Percentiles rank a stretch among this genome's conserved stretches.
Conservation (phyloP, 192 early-diverging fungal species). For the Coemansia erecta region DNA sequence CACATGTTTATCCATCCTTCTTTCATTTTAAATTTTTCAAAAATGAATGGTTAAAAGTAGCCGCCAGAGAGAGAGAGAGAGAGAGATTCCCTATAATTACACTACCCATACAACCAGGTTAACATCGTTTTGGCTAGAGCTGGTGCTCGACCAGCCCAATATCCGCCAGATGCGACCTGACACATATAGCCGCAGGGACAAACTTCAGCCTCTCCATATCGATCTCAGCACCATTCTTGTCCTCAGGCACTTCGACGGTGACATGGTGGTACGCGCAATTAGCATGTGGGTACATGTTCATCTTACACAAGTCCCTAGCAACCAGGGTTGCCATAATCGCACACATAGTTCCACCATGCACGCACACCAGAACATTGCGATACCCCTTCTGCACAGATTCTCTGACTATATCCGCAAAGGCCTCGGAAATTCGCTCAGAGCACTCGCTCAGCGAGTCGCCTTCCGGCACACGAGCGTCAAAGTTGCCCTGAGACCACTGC, state of each 20-base stretch:
- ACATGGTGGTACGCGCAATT: slow-evolving; percentile 1
- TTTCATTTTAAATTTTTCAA: too few species aligned
- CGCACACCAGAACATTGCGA: neutral
- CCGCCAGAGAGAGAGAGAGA: too few species aligned
- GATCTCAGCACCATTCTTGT: too few species aligned
- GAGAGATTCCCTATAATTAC: too few species aligned
- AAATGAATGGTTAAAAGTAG: too few species aligned
- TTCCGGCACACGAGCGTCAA: neutral
- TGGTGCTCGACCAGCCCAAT: too few species aligned
- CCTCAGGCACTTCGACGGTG: neutral
- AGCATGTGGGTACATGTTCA: slow-evolving; percentile 1
- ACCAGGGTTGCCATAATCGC: neutral
- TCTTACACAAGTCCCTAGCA: neutral
- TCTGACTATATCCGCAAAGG: neutral
- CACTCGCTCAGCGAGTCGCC: neutral
- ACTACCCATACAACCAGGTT: too few species aligned
- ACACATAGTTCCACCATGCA: neutral
- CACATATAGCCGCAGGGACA: too few species aligned
- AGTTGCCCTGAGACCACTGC: neutral
- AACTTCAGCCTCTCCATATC: too few species aligned
- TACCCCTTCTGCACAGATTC: neutral
- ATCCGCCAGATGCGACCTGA: too few species aligned
- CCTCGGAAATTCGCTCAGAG: neutral
- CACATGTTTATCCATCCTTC: too few species aligned
- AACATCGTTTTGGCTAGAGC: too few species aligned